phyloP scores from a whole-genome alignment of 2,329 filamentous ascomycete species.

The Pestalotiopsis sp. region DNA sequence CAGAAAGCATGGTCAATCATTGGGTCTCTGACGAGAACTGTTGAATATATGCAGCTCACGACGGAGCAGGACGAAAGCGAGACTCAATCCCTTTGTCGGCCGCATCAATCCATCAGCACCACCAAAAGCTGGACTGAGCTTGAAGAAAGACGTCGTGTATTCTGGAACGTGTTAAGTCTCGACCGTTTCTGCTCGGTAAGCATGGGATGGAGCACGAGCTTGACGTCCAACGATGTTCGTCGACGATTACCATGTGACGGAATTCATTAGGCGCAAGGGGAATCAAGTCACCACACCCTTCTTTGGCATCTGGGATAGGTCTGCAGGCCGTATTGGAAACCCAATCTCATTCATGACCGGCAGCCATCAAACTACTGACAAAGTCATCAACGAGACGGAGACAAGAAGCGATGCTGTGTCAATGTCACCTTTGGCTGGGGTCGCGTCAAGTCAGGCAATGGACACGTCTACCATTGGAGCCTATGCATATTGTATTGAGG shows the following conservation, averaged over 20 bases:
- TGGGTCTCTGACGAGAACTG: constrained; percentile 36
- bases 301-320: constrained; percentile 48
- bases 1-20: constrained; percentile 36
- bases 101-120: constrained; percentile 26
- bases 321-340: constrained; percentile 41
- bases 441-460: constrained; percentile 18
- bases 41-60: constrained; percentile 36
- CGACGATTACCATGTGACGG: constrained; percentile 39
- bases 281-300: constrained; percentile 41
- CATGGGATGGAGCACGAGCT: constrained; percentile 31
- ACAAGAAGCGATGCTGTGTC: neutral
- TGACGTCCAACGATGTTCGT: constrained; percentile 33
- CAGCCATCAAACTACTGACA: constrained; percentile 21
- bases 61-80: constrained; percentile 29
- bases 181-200: constrained; percentile 26
- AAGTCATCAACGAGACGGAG: constrained; percentile 7
- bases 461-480: constrained; percentile 44
- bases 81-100: constrained; percentile 24
- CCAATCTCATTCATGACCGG: constrained; percentile 40
- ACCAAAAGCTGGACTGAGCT: constrained; percentile 34
- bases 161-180: constrained; percentile 37
- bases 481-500: constrained; percentile 47
- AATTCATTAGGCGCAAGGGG: constrained; percentile 39
- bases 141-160: constrained; percentile 34
- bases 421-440: neutral